Percentiles rank a stretch among this genome's conserved stretches.
Evolutionary conservation across 345 rosid genomes (phyloP).

Genomic region (Dimocarpus longan): DNA sequence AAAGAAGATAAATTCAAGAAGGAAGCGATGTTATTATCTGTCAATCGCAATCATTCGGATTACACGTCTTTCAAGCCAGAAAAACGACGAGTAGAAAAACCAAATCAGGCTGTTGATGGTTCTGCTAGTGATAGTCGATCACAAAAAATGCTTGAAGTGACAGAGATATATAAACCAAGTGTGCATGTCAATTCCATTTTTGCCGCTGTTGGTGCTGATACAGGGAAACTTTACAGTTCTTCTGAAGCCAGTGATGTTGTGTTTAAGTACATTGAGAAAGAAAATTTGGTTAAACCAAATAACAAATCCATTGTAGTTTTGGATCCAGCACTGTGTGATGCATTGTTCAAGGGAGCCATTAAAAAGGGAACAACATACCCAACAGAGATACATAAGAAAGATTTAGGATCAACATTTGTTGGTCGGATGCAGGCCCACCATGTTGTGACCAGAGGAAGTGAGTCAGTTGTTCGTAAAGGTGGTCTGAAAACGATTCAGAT

Average conservation of each 20-base stretch:
- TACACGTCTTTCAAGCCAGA: constrained; percentile 82
- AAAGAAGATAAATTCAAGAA: constrained; percentile 91
- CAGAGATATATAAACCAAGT: constrained; percentile 85
- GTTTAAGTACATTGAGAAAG: constrained; percentile 74
- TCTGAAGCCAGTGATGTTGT: constrained; percentile 87
- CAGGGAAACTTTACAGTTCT: constrained; percentile 65
- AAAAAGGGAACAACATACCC: constrained; percentile 93
- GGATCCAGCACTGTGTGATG: constrained; percentile 82
- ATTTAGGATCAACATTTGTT: constrained; percentile 65
- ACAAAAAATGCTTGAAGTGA: constrained; percentile 66
- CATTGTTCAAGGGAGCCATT: constrained; percentile 89
- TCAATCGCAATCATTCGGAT: constrained; percentile 69
- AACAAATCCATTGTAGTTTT: constrained; percentile 68
- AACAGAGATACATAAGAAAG: constrained; percentile 85
- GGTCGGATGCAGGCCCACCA: constrained; percentile 87
- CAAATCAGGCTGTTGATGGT: constrained; percentile 45
- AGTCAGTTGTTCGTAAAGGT: constrained; percentile 82
- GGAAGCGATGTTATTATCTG: constrained; percentile 65
- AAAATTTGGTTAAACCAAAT: constrained; percentile 72
- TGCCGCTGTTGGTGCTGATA: constrained; percentile 77
- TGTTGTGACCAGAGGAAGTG: constrained; percentile 69
- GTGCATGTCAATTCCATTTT: constrained; percentile 81
- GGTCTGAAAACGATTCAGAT: constrained; percentile 77
- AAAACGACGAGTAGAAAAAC: constrained; percentile 57
- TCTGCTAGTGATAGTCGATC: constrained; percentile 41